Evolutionary conservation across 1,284 basidiomycete species (phyloP), one percentile per base, ranked within the genome.

Genomic region (Sporisorium exsertum): DNA sequence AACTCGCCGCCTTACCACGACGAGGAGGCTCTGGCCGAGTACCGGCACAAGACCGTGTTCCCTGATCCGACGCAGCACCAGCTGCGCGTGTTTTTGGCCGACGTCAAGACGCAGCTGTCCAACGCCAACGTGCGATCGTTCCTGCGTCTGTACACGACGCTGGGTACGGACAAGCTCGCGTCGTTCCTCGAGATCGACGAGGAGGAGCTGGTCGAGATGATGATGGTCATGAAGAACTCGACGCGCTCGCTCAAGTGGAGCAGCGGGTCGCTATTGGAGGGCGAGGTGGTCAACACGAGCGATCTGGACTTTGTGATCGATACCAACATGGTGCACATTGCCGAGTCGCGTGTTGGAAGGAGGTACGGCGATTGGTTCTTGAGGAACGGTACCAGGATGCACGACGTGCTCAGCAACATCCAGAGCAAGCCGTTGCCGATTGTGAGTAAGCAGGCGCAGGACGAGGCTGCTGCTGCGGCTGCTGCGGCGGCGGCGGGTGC

Each of bases 321-420:
- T 77, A 93, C 93, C 87, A 92, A 94, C 84, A 95, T 95, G 93
- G 92, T 97, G 9, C 94, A 96, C 82, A 94, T 98, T 80, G 92
- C 94, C 18, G 95, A 98, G 86, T 94, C 93, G 18, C 95, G 94
- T 0, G 91, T 96, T 15, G 94, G 95, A 24, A 88, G 95, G 55
- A 91, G 94, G 61, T 97, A 94, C 84, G 95, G 94, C 2, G 94
- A 95, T 45, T 97, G 94, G 93, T 97, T 97, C 88, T 94, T 97
- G 87, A 91, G 94, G 76, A 82, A 84, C 54, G 80, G 78, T 9
- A 79, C 77, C 5, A 59, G 82, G 10, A 83, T 84, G 81, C 61
- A 76, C 58, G 78, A 84, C 40, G 80, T 80, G 22, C 55, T 82
- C 10, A 29, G 45, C 37, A 78, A 76, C 57, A 78, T 80, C 51